Percentiles rank a stretch among this genome's conserved stretches.
Evolutionary conservation across 495 filamentous ascomycete species (phyloP).

Genomic region (Hypomontagnella submonticulosa): DNA sequence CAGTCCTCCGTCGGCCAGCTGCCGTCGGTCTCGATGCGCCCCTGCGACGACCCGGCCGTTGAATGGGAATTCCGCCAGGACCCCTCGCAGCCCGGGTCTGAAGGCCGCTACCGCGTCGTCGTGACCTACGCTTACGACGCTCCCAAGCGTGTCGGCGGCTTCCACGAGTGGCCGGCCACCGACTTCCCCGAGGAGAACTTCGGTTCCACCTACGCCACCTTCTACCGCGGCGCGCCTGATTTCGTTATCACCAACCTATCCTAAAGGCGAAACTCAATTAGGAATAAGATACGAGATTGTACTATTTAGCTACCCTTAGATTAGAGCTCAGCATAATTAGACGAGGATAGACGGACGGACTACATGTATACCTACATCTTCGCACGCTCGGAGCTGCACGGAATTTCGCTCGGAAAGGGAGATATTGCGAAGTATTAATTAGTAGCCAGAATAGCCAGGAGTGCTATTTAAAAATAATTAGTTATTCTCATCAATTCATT

Average conservation of each 20-base stretch:
- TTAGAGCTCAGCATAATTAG: not conserved
- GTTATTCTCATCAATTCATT: not conserved
- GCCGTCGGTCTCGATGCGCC: slow-evolving; percentile 20
- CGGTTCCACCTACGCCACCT: slow-evolving; percentile 30
- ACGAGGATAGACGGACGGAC: not conserved
- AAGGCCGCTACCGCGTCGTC: slow-evolving; percentile 40
- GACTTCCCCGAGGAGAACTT: slow-evolving; percentile 36
- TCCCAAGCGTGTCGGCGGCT: slow-evolving; percentile 23
- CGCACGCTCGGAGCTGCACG: not conserved
- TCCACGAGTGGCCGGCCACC: slow-evolving; percentile 40
- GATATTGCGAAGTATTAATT: not conserved
- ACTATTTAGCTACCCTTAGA: too few species aligned
- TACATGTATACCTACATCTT: slow-evolving; percentile 1
- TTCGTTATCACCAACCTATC: slow-evolving; percentile 31
- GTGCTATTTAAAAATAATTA: not conserved
- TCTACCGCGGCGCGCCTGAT: slow-evolving; percentile 35
- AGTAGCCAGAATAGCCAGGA: not conserved
- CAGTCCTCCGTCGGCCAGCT: slow-evolving; percentile 28
- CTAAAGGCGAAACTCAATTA: not conserved
- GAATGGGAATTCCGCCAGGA: slow-evolving; percentile 46
- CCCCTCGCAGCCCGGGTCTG: slow-evolving; percentile 36
- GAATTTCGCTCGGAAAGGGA: not conserved
- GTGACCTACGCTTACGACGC: slow-evolving; percentile 39
- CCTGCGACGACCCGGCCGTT: slow-evolving; percentile 38
- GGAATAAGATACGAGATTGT: too few species aligned